These are phyloP conservation scores for Aspergillus puulaauensis DNA, from an alignment of 2,329 filamentous ascomycete genomes.

Conservation along the genomic window DNA sequence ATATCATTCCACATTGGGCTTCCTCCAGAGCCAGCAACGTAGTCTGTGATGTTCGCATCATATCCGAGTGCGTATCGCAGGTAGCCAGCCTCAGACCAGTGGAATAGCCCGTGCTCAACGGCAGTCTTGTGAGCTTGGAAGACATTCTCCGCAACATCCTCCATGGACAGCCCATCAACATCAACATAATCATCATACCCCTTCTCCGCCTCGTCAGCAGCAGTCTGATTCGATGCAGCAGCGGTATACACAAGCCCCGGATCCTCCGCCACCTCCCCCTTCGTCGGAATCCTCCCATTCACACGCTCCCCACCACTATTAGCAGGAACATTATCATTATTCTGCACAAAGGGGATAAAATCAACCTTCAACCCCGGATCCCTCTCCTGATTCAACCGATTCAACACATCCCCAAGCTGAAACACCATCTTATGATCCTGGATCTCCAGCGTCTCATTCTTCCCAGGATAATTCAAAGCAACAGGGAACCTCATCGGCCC, in stretches of 20 bases:
- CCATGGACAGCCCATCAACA: conserved; percentile 26
- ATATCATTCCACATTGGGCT: conserved; percentile 51
- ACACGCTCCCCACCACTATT: conserved; percentile 50
- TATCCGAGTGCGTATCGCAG: conserved; percentile 59
- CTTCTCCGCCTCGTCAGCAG: conserved; percentile 38
- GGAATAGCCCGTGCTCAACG: conserved; percentile 57
- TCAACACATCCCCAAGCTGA: conserved; percentile 43
- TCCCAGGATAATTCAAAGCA: conserved; percentile 40
- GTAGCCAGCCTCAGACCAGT: conserved; percentile 66
- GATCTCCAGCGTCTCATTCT: conserved; percentile 43
- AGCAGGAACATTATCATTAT: conserved; percentile 52
- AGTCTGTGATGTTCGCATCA: conserved; percentile 56
- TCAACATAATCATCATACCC: conserved; percentile 39
- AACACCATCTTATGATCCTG: conserved; percentile 47
- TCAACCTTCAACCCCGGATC: conserved; percentile 38
- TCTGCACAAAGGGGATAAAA: conserved; percentile 46
- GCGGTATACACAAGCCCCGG: conserved; percentile 37
- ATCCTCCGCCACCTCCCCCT: conserved; percentile 49
- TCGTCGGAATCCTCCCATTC: conserved; percentile 55
- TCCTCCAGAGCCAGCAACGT: conserved; percentile 45
- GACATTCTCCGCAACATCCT: conserved; percentile 30
- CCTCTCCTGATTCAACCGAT: conserved; percentile 37
- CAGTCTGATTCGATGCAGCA: conserved; percentile 34
- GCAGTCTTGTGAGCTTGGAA: conserved; percentile 56
- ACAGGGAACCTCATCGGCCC: conserved; percentile 48